phyloP scores from a whole-genome alignment of 2,329 filamentous ascomycete species.

The Pestalotiopsis fici region DNA sequence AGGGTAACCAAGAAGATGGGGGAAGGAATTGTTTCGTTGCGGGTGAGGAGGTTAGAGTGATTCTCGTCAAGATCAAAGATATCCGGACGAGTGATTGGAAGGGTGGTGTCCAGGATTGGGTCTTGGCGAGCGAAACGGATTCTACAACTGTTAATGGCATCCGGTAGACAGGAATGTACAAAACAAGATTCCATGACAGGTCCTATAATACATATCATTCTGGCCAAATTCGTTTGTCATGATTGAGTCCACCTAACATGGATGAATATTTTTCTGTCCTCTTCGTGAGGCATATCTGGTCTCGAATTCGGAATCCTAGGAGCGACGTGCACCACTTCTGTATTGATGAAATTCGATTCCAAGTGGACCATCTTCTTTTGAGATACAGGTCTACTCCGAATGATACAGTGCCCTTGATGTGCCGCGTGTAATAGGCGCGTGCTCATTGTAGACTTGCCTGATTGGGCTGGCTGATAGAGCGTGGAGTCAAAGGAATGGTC shows the following conservation, averaged over 20 bases:
- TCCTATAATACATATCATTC: neutral
- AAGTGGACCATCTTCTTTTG: too few relatives aligned
- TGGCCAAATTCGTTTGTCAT: neutral
- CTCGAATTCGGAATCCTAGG: too few relatives aligned
- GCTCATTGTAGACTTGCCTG: neutral
- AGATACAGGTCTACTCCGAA: neutral
- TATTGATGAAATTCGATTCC: too few relatives aligned
- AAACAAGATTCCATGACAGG: neutral
- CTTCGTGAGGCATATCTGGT: too few relatives aligned
- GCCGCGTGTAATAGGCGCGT: neutral
- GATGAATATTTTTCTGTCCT: too few relatives aligned
- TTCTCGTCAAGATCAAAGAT: constrained; percentile 81
- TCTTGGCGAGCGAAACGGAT: constrained; percentile 30
- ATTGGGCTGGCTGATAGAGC: neutral
- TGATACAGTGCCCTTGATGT: neutral
- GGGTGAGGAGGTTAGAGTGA: constrained; percentile 82
- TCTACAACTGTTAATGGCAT: neutral
- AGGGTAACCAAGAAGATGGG: constrained; percentile 43
- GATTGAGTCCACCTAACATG: too few relatives aligned
- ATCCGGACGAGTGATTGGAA: constrained; percentile 94
- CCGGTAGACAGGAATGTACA: neutral
- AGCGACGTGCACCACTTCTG: too few relatives aligned
- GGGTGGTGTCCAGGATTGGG: constrained; percentile 84
- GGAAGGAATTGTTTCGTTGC: constrained; percentile 71
- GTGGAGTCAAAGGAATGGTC: neutral